phyloP scores from a whole-genome alignment of 1,284 basidiomycete genomes.

The Singerocomus inundabilis region DNA sequence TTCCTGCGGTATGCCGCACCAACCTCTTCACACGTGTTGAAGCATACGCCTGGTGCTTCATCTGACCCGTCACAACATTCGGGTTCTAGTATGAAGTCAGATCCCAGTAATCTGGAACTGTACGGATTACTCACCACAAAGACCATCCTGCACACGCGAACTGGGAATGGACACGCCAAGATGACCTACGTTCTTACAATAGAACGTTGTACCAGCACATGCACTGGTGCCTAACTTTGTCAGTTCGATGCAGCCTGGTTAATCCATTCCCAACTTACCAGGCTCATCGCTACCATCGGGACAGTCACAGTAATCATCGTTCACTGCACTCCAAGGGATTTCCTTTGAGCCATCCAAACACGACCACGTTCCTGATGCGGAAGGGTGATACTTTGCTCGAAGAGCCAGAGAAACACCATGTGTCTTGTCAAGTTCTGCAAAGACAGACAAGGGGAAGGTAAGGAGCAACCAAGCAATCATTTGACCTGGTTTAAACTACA shows the following conservation, averaged over 20 bases:
- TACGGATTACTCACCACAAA: conserved; percentile 73
- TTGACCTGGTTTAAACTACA: background rate
- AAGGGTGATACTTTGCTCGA: conserved; percentile 46
- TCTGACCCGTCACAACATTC: conserved; percentile 99
- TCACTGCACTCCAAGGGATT: conserved; percentile 77
- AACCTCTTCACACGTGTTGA: conserved; percentile 75
- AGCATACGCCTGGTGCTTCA: conserved; percentile 78
- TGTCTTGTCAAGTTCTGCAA: conserved; percentile 44
- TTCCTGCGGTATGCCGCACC: conserved; percentile 70
- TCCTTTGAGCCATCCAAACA: conserved; percentile 73
- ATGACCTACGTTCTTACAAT: conserved; percentile 89
- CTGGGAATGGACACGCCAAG: conserved; percentile 77
- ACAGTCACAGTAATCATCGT: conserved; percentile 96
- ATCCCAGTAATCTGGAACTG: background rate
- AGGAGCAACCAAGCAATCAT: conserved; percentile 50
- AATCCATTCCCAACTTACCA: conserved; percentile 42
- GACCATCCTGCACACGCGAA: conserved; percentile 90
- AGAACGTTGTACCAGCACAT: conserved; percentile 77
- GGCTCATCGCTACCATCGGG: conserved; percentile 93
- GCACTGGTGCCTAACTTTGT: conserved; percentile 74
- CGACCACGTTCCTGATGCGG: conserved; percentile 53
- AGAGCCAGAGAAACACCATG: conserved; percentile 50
- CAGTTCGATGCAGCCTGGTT: background rate
- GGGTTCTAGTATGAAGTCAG: conserved; percentile 55
- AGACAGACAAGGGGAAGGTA: conserved; percentile 37